A percentile compares a stretch with the other conserved stretches of the same genome.
These are phyloP conservation scores for Candida anglica DNA, from an alignment of 805 yeast species.

Conservation along the genomic window DNA sequence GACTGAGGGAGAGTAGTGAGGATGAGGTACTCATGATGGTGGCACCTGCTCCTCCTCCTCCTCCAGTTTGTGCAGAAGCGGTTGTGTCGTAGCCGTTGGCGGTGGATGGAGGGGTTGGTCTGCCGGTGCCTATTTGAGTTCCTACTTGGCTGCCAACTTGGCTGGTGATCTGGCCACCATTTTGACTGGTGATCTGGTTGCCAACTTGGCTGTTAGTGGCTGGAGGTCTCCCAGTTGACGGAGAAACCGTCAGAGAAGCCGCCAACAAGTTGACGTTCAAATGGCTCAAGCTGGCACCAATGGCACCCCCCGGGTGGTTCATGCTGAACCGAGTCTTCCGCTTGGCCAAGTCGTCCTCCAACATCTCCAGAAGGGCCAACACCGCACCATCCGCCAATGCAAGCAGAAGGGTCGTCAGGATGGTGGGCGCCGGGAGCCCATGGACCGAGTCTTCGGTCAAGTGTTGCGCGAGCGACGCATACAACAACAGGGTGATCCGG, in stretches of 20 bases:
- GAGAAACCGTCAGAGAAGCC: neutral
- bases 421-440: slow-evolving; percentile 86
- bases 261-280: slow-evolving; percentile 16
- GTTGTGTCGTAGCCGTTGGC: neutral
- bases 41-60: no score
- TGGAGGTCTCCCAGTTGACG: no score
- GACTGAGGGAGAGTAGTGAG: neutral
- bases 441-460: slow-evolving; percentile 60
- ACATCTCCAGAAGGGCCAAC: slow-evolving; percentile 66
- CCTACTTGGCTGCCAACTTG: no score
- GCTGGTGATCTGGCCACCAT: no score
- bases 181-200: no score
- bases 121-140: no score
- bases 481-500: slow-evolving; percentile 49
- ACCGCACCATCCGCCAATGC: slow-evolving; percentile 77
- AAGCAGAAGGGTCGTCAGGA: slow-evolving; percentile 73
- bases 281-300: slow-evolving; percentile 52
- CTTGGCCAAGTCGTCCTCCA: slow-evolving; percentile 50
- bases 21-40: neutral
- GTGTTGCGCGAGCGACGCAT: slow-evolving; percentile 57
- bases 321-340: slow-evolving; percentile 59
- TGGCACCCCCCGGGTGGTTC: slow-evolving; percentile 90
- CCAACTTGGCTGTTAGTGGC: no score
- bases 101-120: neutral
- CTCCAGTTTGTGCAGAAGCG: neutral